Evolutionary conservation across 2,329 filamentous ascomycete species (phyloP), one percentile per base, ranked within the genome.

Genomic region (Chaetomium strumarium): DNA sequence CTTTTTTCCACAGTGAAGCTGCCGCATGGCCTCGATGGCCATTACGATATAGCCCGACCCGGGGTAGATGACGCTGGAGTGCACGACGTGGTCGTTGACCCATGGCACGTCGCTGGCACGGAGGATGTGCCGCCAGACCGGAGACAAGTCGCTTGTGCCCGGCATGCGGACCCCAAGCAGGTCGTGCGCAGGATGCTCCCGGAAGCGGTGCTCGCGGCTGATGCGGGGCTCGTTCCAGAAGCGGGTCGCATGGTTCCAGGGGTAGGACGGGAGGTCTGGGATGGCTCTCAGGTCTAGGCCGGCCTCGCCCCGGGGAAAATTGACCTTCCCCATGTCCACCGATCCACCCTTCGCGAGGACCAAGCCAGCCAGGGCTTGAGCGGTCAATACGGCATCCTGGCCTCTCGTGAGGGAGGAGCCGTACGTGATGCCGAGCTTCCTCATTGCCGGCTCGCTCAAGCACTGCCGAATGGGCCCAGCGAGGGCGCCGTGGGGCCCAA

Each of bases 21-120:
- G 38, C 9, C 45, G 48, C 1, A 50, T 46, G 8, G 49, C 55
- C 45, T 71, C 67, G 2, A 68, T 62, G 5, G 67, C 66, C 67
- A 70, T 68, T 14, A 63, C 60, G 1, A 71, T 41, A 46, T 66
- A 68, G 1, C 66, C 65, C 1, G 72, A 69, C n/a, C 70, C 74
- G 33, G 76, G 73, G 48, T 74, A 76, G 51, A 78, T 69, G 51
- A 74, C 72, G 40, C 75, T 72, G 56, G 67, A 71, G 40, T 75
- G 67, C 52, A 79, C 74, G 40, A 67, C 61, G 60, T 79, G 77
- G 56, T 79, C 75, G 39, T 72, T 65, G 9, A 76, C 68, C 62
- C 79, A 80, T 2, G 70, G 69, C 1, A 70, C 42, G 46, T 71
- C 66, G 11, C 57, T 59, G 8, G 65, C 58, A n/a, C 65, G 65